Conservation (phyloP, 2,329 filamentous ascomycete species). For the Hymenoscyphus scutula region DNA sequence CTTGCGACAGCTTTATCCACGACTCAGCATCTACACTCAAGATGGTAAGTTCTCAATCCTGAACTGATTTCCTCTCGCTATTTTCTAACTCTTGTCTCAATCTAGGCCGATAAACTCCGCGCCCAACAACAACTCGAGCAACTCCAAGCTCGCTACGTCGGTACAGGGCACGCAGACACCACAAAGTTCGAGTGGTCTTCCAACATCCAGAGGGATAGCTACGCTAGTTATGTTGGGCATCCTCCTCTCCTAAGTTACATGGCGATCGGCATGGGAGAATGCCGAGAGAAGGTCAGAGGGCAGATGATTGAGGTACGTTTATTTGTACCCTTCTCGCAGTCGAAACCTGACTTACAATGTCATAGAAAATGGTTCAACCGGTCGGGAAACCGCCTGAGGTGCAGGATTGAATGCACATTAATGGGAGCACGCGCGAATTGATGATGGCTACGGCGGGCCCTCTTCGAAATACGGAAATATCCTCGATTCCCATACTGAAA, state of each 20-base stretch:
- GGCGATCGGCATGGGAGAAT: constrained; percentile 82
- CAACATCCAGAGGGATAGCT: constrained; percentile 92
- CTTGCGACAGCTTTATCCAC: neutral
- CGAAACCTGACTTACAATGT: neutral
- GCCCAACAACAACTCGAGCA: constrained; percentile 97
- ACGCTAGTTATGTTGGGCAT: constrained; percentile 85
- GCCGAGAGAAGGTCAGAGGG: constrained; percentile 74
- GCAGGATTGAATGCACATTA: constrained; percentile 37
- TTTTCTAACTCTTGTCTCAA: too few relatives aligned
- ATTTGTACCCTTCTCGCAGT: neutral
- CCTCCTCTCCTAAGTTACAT: constrained; percentile 86
- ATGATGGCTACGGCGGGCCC: too few relatives aligned
- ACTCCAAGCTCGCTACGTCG: constrained; percentile 92
- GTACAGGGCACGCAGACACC: constrained; percentile 94
- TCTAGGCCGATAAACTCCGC: constrained; percentile 91
- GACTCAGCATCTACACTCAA: constrained; percentile 5
- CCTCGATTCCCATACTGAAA: neutral
- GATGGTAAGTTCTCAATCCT: constrained; percentile 21
- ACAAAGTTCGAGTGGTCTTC: constrained; percentile 97
- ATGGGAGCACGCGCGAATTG: too few relatives aligned
- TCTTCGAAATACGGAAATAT: neutral
- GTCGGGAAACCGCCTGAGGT: constrained; percentile 66
- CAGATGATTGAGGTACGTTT: constrained; percentile 69
- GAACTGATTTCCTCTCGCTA: too few relatives aligned
- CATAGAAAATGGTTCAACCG: constrained; percentile 65